These are phyloP conservation scores for Calendula officinalis DNA, from an alignment of 129 eudicot genomes.

Conservation along the genomic window DNA sequence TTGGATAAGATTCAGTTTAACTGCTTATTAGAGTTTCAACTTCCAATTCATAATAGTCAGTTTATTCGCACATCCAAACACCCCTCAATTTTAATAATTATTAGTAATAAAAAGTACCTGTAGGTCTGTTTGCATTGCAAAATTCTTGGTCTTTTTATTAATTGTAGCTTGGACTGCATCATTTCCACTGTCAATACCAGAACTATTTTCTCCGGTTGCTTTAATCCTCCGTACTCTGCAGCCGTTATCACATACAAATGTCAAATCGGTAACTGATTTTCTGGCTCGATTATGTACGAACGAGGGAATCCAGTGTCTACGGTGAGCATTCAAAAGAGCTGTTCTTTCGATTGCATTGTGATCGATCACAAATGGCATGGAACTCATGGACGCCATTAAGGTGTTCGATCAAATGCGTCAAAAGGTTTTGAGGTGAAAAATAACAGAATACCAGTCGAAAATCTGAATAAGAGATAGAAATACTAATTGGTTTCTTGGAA, in stretches of 20 bases:
- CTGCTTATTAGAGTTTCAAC: neutral
- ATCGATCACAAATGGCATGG: conserved; percentile 43
- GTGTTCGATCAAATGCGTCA: conserved; percentile 28
- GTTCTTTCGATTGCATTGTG: conserved; percentile 44
- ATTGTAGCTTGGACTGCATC: conserved; percentile 61
- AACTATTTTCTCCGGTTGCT: conserved; percentile 35
- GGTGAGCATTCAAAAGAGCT: conserved; percentile 16
- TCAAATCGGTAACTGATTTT: conserved; percentile 22
- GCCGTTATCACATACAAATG: conserved; percentile 23
- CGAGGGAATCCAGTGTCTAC: conserved; percentile 27
- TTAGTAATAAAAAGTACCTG: conserved; percentile 36
- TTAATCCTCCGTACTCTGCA: conserved; percentile 28
- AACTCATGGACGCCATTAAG: conserved; percentile 55
- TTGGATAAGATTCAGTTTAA: neutral
- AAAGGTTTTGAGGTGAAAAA: neutral
- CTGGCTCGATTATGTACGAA: conserved; percentile 25
- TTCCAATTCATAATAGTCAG: neutral
- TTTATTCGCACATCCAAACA: neutral
- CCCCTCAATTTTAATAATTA: neutral
- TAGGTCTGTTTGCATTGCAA: conserved; percentile 45
- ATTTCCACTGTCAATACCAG: conserved; percentile 36
- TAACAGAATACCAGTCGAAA: neutral
- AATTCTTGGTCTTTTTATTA: conserved; percentile 49
- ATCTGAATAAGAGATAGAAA: neutral
- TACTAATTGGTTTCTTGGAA: neutral